Evolutionary conservation across 177 flowering plant species (phyloP).

Genomic region (Tripterygium wilfordii): DNA sequence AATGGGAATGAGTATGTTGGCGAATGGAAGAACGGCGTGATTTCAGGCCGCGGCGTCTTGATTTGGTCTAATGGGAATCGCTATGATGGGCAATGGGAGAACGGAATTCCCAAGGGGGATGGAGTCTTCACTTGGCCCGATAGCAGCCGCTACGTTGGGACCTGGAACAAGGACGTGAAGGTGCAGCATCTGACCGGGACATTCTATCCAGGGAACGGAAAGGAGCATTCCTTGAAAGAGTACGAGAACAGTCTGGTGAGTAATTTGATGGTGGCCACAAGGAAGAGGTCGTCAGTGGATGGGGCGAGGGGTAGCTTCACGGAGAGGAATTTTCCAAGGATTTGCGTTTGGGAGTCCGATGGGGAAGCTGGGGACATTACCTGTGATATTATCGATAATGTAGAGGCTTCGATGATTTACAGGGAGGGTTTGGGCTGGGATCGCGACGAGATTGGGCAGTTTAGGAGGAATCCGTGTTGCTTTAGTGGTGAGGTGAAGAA

Average conservation of each 20-base stretch:
- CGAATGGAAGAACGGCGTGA: slow-evolving; percentile 79
- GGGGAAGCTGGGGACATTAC: slow-evolving; percentile 89
- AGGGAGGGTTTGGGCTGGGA: slow-evolving; percentile 45
- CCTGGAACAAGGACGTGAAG: slow-evolving; percentile 47
- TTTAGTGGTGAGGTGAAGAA: slow-evolving; percentile 52
- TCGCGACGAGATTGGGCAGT: slow-evolving; percentile 28
- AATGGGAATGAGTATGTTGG: slow-evolving; percentile 87
- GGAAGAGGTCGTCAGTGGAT: slow-evolving; percentile 74
- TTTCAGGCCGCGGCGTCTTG: slow-evolving; percentile 62
- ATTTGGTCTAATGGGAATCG: slow-evolving; percentile 72
- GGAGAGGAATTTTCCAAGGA: slow-evolving; percentile 68
- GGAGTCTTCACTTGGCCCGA: slow-evolving; percentile 78
- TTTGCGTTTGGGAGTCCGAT: slow-evolving; percentile 84
- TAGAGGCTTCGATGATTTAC: slow-evolving; percentile 69
- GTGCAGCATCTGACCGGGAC: slow-evolving; percentile 39
- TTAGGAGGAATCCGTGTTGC: slow-evolving; percentile 48
- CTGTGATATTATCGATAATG: slow-evolving; percentile 80
- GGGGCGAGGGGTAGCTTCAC: slow-evolving; percentile 51
- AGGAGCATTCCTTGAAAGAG: slow-evolving; percentile 9
- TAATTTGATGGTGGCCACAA: slow-evolving; percentile 14
- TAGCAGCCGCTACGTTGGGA: slow-evolving; percentile 57
- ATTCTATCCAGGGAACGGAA: slow-evolving; percentile 31
- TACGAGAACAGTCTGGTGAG: slow-evolving; percentile 31
- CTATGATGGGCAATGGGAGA: slow-evolving; percentile 86
- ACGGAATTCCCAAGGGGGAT: slow-evolving; percentile 67